Percentiles rank a stretch among this genome's conserved stretches.
phyloP scores from a whole-genome alignment of 176 grass and related monocot genomes.

The Musa schizocarpa region DNA sequence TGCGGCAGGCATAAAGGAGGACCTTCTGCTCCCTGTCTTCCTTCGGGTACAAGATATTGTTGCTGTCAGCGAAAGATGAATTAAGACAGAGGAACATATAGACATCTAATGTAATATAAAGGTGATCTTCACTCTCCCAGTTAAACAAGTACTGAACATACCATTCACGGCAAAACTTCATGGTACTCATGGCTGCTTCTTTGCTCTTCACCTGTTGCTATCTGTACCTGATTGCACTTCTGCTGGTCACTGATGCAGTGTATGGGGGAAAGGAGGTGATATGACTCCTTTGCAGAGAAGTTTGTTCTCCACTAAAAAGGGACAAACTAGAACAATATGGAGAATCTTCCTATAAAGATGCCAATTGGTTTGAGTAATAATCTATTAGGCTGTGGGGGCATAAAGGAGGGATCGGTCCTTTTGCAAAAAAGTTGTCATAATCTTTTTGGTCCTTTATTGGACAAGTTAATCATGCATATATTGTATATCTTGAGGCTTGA shows the following conservation, averaged over 20 bases:
- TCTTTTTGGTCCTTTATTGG: not conserved
- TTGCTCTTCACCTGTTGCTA: not conserved
- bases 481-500: not conserved
- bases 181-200: constrained; percentile 58
- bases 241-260: not conserved
- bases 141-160: constrained; percentile 16
- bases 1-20: constrained; percentile 59
- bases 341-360: constrained; percentile 13
- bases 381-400: not conserved
- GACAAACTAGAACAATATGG: not conserved
- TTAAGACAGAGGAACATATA: not conserved
- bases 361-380: not conserved
- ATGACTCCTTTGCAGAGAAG: not conserved
- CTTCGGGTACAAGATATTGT: constrained; percentile 68
- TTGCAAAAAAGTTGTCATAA: not conserved
- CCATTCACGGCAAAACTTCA: constrained; percentile 79
- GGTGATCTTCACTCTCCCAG: not conserved
- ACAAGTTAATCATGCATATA: not conserved
- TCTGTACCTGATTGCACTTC: not conserved
- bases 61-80: constrained; percentile 15
- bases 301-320: not conserved
- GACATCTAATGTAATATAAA: not conserved
- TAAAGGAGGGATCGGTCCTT: not conserved
- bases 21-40: constrained; percentile 53
- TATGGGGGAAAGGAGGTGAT: not conserved